Conservation (phyloP, 1,139 yeast species). For the Martiniozyma asiatica region DNA sequence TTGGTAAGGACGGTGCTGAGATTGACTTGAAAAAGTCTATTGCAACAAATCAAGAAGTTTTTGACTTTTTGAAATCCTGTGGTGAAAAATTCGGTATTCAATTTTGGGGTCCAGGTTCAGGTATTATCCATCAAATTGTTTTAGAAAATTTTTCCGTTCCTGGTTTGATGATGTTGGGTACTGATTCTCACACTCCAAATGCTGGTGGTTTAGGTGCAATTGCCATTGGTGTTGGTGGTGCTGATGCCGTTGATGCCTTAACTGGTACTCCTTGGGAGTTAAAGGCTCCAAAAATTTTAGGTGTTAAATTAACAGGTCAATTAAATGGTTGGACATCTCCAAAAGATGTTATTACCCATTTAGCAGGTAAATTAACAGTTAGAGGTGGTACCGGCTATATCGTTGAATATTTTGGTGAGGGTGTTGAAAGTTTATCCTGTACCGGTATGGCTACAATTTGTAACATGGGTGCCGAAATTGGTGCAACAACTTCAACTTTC, state of each 20-base stretch:
- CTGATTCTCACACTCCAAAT: constrained; percentile 95
- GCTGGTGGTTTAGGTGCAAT: constrained; percentile 97
- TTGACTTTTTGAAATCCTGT: constrained; percentile 82
- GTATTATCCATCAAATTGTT: constrained; percentile 95
- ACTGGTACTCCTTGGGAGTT: constrained; percentile 99
- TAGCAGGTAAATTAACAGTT: constrained; percentile 85
- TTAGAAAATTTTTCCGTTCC: constrained; percentile 92
- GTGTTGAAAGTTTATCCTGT: constrained; percentile 74
- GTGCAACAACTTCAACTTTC: constrained; percentile 95
- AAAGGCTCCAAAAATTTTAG: constrained; percentile 87
- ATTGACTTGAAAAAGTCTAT: constrained; percentile 64
- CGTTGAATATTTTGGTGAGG: constrained; percentile 92
- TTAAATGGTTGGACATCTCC: constrained; percentile 92
- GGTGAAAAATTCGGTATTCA: constrained; percentile 90
- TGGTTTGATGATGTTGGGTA: constrained; percentile 91
- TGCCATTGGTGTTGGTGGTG: constrained; percentile 98
- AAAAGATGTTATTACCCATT: constrained; percentile 82
- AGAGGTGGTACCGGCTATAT: constrained; percentile 97
- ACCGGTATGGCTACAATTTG: constrained; percentile 99
- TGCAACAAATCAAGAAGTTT: constrained; percentile 83
- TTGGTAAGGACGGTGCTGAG: constrained; percentile 86
- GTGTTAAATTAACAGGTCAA: constrained; percentile 81
- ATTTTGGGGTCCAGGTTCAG: constrained; percentile 99
- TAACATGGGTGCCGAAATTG: constrained; percentile 99
- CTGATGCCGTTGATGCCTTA: constrained; percentile 94